A percentile compares a stretch with the other conserved stretches of the same genome.
These are phyloP conservation scores for Cydonia oblonga DNA, from an alignment of 331 rosid genomes.

Conservation along the genomic window DNA sequence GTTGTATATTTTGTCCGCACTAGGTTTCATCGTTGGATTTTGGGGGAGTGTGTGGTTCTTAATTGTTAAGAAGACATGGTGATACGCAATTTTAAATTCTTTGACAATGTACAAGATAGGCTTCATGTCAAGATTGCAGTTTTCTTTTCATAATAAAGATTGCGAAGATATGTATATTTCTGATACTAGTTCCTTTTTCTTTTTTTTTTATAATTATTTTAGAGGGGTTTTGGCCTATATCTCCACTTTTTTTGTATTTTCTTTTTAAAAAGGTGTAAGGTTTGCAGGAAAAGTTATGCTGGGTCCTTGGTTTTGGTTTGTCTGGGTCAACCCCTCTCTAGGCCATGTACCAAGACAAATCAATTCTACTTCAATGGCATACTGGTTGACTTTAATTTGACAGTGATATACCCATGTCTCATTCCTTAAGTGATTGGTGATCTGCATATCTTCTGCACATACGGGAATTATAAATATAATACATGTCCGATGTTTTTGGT, in stretches of 20 bases:
- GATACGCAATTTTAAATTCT: neutral
- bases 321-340: neutral
- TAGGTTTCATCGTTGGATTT: neutral
- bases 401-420: neutral
- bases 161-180: no score
- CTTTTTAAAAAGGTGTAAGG: no score
- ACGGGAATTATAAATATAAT: neutral
- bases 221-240: no score
- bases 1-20: neutral
- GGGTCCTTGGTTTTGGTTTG: neutral
- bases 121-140: neutral
- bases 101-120: neutral
- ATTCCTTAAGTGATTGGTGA: neutral
- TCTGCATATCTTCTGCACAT: neutral
- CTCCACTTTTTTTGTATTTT: no score
- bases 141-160: no score
- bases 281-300: neutral
- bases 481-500: conserved; percentile 32
- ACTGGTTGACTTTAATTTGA: neutral
- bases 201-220: no score
- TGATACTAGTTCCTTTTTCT: no score
- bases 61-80: neutral
- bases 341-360: neutral
- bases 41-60: neutral
- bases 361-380: neutral